Evolutionary conservation across 257 asterid species (phyloP), one percentile per base, ranked within the genome.

Genomic region (Solanum chaucha): DNA sequence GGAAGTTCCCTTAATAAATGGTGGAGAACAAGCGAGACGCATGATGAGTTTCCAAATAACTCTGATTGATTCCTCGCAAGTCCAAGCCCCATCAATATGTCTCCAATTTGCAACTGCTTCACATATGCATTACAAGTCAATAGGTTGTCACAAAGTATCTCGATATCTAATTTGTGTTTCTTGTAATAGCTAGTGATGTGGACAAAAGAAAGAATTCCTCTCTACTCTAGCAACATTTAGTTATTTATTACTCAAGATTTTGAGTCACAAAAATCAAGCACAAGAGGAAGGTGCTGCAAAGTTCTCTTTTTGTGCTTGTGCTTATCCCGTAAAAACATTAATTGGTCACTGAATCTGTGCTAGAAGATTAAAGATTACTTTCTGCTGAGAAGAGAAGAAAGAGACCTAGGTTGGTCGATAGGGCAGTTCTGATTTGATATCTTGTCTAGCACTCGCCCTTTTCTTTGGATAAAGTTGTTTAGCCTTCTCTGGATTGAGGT

Each of bases 1-100:
- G 98, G 98, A 87, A 96, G 98, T 89, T 95, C 98, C 89, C 90
- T 93, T 86, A 96, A 91, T 87, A 95, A 87, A 88, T 95, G 91
- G 88, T 95, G 96, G 89, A 96, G 97, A 83, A 94, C 74, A 65
- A 96, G 82, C 28, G 99, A 91, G 91, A 91, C 61, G 87, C 92
- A 93, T 35, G 97, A 85, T 85, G 86, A 83, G 61, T 92, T 91
- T 88, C 92, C 93, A 88, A 90, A 91, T 90, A 89, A 86, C 89
- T 80, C 87, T 87, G 96, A 88, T 67, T 86, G 91, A 90, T 87
- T 90, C 88, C 86, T 92, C 84, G 92, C 90, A 87, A 94, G 91
- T 87, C 98, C 98, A 88, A 96, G 93, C 87, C 93, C 93, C 88
- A 88, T 86, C 88, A 96, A 94, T 89, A 91, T 88, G 75, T 90